Percentiles rank a stretch among this genome's conserved stretches.
phyloP scores from a whole-genome alignment of 306 rosid species.

The Phaseolus lunatus region DNA sequence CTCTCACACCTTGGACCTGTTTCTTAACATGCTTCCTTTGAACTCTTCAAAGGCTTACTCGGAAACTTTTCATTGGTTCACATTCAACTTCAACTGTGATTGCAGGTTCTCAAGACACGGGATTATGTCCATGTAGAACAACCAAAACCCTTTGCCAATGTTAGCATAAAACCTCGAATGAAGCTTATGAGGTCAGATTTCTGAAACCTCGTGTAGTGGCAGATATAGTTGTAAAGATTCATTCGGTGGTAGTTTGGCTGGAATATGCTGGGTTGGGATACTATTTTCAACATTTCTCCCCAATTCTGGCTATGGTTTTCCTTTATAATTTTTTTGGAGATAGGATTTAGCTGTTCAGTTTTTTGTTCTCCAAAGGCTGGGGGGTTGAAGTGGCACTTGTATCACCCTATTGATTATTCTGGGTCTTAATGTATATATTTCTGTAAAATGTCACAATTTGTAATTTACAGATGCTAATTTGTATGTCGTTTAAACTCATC shows the following conservation, averaged over 20 bases:
- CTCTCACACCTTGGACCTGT: background rate
- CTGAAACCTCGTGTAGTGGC: slow-evolving; percentile 66
- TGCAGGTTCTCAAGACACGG: slow-evolving; percentile 96
- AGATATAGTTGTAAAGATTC: slow-evolving; percentile 60
- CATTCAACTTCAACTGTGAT: slow-evolving; percentile 38
- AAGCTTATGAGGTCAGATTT: slow-evolving; percentile 91
- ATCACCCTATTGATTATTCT: slow-evolving; percentile 63
- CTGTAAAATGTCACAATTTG: slow-evolving; percentile 63
- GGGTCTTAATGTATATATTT: slow-evolving; percentile 72
- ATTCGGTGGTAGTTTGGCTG: slow-evolving; percentile 52
- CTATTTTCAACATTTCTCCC: slow-evolving; percentile 43
- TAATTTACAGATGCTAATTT: slow-evolving; percentile 58
- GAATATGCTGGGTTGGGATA: slow-evolving; percentile 50
- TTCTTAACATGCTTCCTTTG: slow-evolving; percentile 3
- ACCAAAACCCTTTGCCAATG: slow-evolving; percentile 69
- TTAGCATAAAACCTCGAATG: slow-evolving; percentile 70
- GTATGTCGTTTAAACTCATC: slow-evolving; percentile 40
- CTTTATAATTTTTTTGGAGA: slow-evolving; percentile 45
- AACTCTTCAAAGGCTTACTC: slow-evolving; percentile 7
- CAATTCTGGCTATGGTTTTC: slow-evolving; percentile 45
- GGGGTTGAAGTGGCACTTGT: slow-evolving; percentile 47
- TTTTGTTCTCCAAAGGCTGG: slow-evolving; percentile 54
- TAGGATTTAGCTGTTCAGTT: slow-evolving; percentile 53
- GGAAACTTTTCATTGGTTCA: slow-evolving; percentile 14
- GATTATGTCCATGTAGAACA: slow-evolving; percentile 95